These are phyloP conservation scores for Mycena maculata DNA, from an alignment of 768 basidiomycete species.

Conservation along the genomic window DNA sequence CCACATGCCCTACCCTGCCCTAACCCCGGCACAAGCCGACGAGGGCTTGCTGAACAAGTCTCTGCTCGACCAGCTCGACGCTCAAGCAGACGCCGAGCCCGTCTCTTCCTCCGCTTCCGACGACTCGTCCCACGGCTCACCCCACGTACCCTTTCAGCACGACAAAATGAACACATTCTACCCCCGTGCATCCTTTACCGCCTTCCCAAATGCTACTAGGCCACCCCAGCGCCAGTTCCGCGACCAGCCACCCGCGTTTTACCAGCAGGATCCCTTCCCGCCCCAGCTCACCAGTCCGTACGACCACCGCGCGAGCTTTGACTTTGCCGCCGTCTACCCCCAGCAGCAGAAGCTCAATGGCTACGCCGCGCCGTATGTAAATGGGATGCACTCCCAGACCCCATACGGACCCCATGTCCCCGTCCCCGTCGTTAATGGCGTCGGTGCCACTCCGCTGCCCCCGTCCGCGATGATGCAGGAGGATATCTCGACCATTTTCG, in stretches of 20 bases:
- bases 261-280: slow-evolving; percentile 18
- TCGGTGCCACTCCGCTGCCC: slow-evolving; percentile 40
- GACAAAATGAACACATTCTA: slow-evolving; percentile 46
- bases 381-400: slow-evolving; percentile 73
- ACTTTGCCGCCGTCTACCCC: slow-evolving; percentile 39
- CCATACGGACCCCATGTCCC: slow-evolving; percentile 80
- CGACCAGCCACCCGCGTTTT: slow-evolving; percentile 36
- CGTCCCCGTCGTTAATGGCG: slow-evolving; percentile 40
- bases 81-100: slow-evolving; percentile 85
- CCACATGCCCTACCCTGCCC: slow-evolving; percentile 65
- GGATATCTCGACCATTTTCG: slow-evolving; percentile 97
- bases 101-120: slow-evolving; percentile 58
- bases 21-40: slow-evolving; percentile 55
- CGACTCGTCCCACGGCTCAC: slow-evolving; percentile 67
- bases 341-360: slow-evolving; percentile 50
- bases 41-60: slow-evolving; percentile 91
- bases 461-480: slow-evolving; percentile 62
- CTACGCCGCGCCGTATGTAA: slow-evolving; percentile 46
- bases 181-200: slow-evolving; percentile 49
- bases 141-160: slow-evolving; percentile 64
- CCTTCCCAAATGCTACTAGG: slow-evolving; percentile 34
- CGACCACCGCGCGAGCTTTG: slow-evolving; percentile 46
- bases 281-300: slow-evolving; percentile 35
- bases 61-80: slow-evolving; percentile 84
- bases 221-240: slow-evolving; percentile 28